Conservation (phyloP, 306 rosid species). For the Ormosia semicastrata region DNA sequence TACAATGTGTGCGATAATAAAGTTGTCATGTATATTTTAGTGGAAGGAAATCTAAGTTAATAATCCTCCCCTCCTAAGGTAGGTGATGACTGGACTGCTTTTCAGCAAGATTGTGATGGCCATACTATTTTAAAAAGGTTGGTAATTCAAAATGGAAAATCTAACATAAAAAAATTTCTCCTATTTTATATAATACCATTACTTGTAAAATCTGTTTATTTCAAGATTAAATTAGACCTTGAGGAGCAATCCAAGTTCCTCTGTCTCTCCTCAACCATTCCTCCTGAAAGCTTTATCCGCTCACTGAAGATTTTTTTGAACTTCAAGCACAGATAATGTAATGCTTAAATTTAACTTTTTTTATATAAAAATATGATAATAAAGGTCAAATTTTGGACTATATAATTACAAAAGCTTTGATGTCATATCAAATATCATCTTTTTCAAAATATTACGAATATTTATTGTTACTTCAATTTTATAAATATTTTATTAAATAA, state of each 20-base stretch:
- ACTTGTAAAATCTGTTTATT: not conserved
- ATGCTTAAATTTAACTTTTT: too few relatives aligned
- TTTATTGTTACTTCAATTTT: too few relatives aligned
- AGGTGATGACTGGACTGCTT: slow-evolving; percentile 25
- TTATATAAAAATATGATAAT: too few relatives aligned
- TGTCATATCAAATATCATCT: too few relatives aligned
- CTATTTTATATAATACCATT: not conserved
- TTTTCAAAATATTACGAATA: too few relatives aligned
- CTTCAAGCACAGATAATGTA: too few relatives aligned
- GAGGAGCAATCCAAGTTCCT: not conserved
- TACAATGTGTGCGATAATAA: slow-evolving; percentile 5
- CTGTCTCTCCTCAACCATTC: not conserved
- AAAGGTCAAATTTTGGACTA: too few relatives aligned
- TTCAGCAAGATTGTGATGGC: not conserved
- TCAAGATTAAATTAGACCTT: not conserved
- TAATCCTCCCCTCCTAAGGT: not conserved
- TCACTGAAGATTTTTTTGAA: too few relatives aligned
- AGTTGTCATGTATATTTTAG: slow-evolving; percentile 36
- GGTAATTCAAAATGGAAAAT: slow-evolving; percentile 10
- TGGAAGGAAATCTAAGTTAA: slow-evolving; percentile 33
- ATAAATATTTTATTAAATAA: too few relatives aligned
- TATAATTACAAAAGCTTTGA: too few relatives aligned
- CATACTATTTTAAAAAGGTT: not conserved
- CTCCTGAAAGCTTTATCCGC: too few relatives aligned
- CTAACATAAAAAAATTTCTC: not conserved